phyloP scores from a whole-genome alignment of 2,329 filamentous ascomycete species.

The Aspergillus carbonarius region DNA sequence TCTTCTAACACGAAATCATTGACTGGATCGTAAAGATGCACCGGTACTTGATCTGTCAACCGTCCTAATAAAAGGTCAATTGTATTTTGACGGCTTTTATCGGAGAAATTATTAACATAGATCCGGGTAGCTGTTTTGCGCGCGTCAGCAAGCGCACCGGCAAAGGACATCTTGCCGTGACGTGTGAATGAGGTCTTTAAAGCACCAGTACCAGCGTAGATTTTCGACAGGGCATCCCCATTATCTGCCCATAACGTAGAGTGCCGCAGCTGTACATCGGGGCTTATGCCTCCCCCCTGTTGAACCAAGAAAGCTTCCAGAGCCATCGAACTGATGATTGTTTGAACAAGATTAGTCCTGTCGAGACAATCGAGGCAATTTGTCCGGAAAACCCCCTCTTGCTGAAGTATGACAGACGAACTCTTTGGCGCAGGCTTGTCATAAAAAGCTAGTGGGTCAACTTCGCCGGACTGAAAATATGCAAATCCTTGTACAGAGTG shows the following conservation, averaged over 20 bases:
- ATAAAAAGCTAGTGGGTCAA: slow-evolving; percentile 44
- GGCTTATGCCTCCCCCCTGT: slow-evolving; percentile 64
- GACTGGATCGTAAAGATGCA: slow-evolving; percentile 88
- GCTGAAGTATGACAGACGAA: slow-evolving; percentile 73
- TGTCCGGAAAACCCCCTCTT: slow-evolving; percentile 92
- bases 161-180: slow-evolving; percentile 91
- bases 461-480: slow-evolving; percentile 82
- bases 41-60: slow-evolving; percentile 76
- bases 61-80: slow-evolving; percentile 91
- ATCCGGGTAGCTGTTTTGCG: slow-evolving; percentile 90
- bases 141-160: slow-evolving; percentile 90
- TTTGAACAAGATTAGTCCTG: slow-evolving; percentile 93
- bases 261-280: slow-evolving; percentile 90
- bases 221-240: slow-evolving; percentile 87
- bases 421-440: slow-evolving; percentile 44
- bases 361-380: slow-evolving; percentile 97
- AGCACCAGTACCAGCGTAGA: slow-evolving; percentile 94
- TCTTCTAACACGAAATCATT: slow-evolving; percentile 85
- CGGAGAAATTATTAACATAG: slow-evolving; percentile 97
- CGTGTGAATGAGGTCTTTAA: slow-evolving; percentile 94
- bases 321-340: slow-evolving; percentile 91
- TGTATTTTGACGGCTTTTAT: slow-evolving; percentile 87
- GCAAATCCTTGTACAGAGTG: slow-evolving; percentile 81
- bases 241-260: slow-evolving; percentile 96
- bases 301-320: slow-evolving; percentile 80